Conservation (phyloP, 768 basidiomycete species). For the Auriculariales sp. region DNA sequence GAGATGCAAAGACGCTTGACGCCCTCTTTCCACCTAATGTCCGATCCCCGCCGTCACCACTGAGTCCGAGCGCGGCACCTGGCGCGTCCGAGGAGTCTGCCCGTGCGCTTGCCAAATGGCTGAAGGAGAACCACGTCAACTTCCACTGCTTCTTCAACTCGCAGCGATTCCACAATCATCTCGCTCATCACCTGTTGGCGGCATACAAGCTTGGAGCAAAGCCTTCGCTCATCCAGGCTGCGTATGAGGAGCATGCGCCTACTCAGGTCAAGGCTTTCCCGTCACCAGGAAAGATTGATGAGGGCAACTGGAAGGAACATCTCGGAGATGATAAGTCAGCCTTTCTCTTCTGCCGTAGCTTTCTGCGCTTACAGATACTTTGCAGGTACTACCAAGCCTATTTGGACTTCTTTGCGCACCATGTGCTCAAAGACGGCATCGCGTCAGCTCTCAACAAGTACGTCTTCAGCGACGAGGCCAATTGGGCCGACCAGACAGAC, state of each 20-base stretch:
- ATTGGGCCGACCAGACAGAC: constrained; percentile 17
- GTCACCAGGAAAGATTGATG: constrained; percentile 19
- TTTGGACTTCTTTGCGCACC: constrained; percentile 35
- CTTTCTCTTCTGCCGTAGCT: background rate
- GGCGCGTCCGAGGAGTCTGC: constrained; percentile 8
- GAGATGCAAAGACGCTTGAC: background rate
- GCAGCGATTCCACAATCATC: constrained; percentile 37
- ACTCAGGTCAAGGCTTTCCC: constrained; percentile 22
- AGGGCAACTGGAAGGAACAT: constrained; percentile 35
- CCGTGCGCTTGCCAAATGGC: constrained; percentile 8
- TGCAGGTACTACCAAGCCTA: constrained; percentile 48
- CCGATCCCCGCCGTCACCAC: background rate
- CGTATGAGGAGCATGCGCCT: constrained; percentile 21
- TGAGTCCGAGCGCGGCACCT: constrained; percentile 1
- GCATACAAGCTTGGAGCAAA: constrained; percentile 47
- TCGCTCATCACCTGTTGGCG: constrained; percentile 41
- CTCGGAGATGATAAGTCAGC: constrained; percentile 42
- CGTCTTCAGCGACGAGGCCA: constrained; percentile 38
- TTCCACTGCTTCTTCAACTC: constrained; percentile 42
- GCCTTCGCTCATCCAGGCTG: constrained; percentile 24
- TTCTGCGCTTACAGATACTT: background rate
- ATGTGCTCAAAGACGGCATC: constrained; percentile 27
- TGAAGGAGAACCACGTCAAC: constrained; percentile 37
- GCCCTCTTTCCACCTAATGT: background rate
- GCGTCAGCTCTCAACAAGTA: constrained; percentile 40